Evolutionary conservation across 78 protist genomes (phyloP).

Genomic region (Dictyostelium brefeldianum): DNA sequence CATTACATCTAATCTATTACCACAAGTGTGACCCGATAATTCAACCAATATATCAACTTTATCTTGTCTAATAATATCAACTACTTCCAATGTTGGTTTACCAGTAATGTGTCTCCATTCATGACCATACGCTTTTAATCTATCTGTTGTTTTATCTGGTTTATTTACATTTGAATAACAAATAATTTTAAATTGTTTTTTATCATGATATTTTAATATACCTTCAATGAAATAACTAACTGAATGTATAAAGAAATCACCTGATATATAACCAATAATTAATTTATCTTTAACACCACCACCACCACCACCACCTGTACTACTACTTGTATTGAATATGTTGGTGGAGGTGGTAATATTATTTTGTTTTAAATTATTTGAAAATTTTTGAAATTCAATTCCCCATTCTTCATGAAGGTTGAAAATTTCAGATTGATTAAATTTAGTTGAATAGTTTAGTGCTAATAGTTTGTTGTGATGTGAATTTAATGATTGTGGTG

Average conservation of each 20-base stretch:
- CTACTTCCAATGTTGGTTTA: conserved; percentile 5
- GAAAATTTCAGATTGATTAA: background rate
- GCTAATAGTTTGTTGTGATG: conserved; percentile 83
- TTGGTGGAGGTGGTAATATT: background rate
- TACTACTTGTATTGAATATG: background rate
- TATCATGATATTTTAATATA: conserved; percentile 69
- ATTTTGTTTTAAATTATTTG: background rate
- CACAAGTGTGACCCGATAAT: conserved; percentile 89
- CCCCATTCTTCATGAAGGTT: conserved; percentile 5
- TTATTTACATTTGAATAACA: conserved; percentile 47
- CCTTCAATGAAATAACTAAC: conserved; percentile 87
- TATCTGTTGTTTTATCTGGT: conserved; percentile 60
- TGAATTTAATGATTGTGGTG: conserved; percentile 73
- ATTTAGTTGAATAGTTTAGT: conserved; percentile 51
- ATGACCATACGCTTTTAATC: conserved; percentile 21
- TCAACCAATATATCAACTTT: conserved; percentile 88
- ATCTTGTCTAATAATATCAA: conserved; percentile 36
- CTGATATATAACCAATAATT: conserved; percentile 87
- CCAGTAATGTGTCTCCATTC: conserved; percentile 69
- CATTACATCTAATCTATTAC: conserved; percentile 83
- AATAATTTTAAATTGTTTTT: conserved; percentile 17
- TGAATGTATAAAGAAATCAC: conserved; percentile 88
- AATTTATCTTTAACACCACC: background rate
- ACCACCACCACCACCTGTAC: background rate
- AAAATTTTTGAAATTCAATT: background rate